Evolutionary conservation across 2,329 filamentous ascomycete genomes (phyloP).

Genomic region (Diplodia sapinea): DNA sequence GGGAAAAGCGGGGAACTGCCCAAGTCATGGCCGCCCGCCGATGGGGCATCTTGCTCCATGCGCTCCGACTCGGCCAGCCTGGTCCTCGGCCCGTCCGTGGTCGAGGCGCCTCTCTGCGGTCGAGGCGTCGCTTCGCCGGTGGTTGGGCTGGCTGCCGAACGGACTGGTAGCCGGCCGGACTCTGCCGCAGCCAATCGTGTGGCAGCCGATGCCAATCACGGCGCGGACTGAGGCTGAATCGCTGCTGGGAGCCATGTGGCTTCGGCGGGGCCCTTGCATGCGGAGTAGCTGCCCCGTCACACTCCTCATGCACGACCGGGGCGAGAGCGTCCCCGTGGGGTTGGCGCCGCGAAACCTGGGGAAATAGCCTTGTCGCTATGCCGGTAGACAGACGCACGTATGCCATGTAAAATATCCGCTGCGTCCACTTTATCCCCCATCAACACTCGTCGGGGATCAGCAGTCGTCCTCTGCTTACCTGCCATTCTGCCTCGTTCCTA

Average conservation of each 20-base stretch:
- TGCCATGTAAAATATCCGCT: not conserved
- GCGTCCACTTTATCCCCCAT: not conserved
- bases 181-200: not conserved
- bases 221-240: not conserved
- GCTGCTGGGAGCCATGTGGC: not conserved
- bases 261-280: not conserved
- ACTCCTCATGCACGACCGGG: slow-evolving; percentile 5
- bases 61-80: not conserved
- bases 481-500: not conserved
- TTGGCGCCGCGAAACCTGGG: not conserved
- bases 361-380: slow-evolving; percentile 2
- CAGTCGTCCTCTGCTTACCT: not conserved
- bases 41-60: slow-evolving; percentile 8
- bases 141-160: not conserved
- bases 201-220: not conserved
- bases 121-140: not conserved
- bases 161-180: not conserved
- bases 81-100: not conserved
- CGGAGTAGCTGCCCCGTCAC: slow-evolving; percentile 12
- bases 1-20: slow-evolving; percentile 3
- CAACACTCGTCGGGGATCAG: not conserved
- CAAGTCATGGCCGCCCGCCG: slow-evolving; percentile 1
- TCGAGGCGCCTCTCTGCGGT: no score
- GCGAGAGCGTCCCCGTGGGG: slow-evolving; percentile 9
- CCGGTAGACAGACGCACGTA: not conserved